Evolutionary conservation across 2,329 filamentous ascomycete species (phyloP), one percentile per base, ranked within the genome.

Genomic region (Dryadomyces quercivorus): DNA sequence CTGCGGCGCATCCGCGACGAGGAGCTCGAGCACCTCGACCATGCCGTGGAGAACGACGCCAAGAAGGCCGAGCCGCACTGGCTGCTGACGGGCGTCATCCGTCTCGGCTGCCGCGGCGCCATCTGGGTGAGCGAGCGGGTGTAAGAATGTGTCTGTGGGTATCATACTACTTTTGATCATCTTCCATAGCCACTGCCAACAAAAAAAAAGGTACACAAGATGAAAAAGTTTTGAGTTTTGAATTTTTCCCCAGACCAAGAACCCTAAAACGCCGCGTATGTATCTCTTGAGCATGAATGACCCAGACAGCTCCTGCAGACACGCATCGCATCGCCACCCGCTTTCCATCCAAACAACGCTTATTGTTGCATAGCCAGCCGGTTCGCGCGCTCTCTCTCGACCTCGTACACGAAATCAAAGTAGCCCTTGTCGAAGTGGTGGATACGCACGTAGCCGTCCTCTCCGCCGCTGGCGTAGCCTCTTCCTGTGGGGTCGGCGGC

Each of bases 391-490:
- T 96, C 91, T 71, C 91, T 80, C 82, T 98, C 93, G 59, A 97
- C 93, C 78, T 98, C 93, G 72, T 95, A 98, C 77, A 87, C 82
- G 75, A 98, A 98, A 72, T 98, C 93, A 70, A 93, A 97, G 79
- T 96, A 98, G 59, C 86, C 82, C 79, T 95, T 95, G 75, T 98
- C 93, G 73, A 98, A 98, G 73, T 95, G 89, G 75, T 98, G 93
- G 62, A 97, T 85, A 66, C 93, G 88, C 61, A 98, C 92, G 75
- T 98, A 98, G 66, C 93, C 93, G 72, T 98, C 93, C 76, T 98
- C 93, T 73, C 91, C 92, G 63, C 93, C 93, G 66, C 86, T 92
- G 65, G 90, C 91, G 74, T 98, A 98, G 65, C 88, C 84, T 68
- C 86, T 91, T 65, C 93, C 93, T 57, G 85, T 85, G 34, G 93